Conservation (phyloP, 306 rosid species). For the Luffa aegyptiaca region DNA sequence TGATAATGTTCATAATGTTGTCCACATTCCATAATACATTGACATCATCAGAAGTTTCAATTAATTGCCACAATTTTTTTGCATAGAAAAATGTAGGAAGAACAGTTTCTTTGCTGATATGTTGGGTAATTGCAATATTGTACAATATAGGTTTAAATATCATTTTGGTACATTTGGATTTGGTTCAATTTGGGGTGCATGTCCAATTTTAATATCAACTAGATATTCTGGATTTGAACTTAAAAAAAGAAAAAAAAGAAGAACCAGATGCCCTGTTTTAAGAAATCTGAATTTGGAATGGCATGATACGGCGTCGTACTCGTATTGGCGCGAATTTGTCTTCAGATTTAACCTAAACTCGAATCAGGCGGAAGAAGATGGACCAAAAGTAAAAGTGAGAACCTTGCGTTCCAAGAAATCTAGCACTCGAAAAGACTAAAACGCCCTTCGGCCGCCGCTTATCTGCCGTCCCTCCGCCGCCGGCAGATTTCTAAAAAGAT, state of each 20-base stretch:
- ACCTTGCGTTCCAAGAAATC: not conserved
- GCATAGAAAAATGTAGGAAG: too few relatives aligned
- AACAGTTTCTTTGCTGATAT: too few relatives aligned
- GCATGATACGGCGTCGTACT: not conserved
- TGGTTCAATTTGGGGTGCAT: too few relatives aligned
- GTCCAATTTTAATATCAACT: too few relatives aligned
- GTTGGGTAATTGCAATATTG: too few relatives aligned
- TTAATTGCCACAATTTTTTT: too few relatives aligned
- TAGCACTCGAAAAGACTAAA: not conserved
- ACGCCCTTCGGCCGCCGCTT: not conserved
- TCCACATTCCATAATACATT: not conserved
- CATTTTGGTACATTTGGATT: too few relatives aligned
- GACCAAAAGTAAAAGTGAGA: not conserved
- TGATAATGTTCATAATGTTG: not conserved
- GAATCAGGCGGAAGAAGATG: not conserved
- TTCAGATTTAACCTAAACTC: not conserved
- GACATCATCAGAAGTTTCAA: not conserved
- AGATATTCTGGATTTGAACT: too few relatives aligned
- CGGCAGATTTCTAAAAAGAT: not conserved
- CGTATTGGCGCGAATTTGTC: not conserved
- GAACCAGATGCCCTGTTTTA: too few relatives aligned
- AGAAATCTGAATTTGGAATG: not conserved
- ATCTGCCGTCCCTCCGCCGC: not conserved
- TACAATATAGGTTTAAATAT: too few relatives aligned
- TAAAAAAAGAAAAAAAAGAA: too few relatives aligned